Conservation (phyloP, 1,139 yeast species). For the Tardiomyces blankii region DNA sequence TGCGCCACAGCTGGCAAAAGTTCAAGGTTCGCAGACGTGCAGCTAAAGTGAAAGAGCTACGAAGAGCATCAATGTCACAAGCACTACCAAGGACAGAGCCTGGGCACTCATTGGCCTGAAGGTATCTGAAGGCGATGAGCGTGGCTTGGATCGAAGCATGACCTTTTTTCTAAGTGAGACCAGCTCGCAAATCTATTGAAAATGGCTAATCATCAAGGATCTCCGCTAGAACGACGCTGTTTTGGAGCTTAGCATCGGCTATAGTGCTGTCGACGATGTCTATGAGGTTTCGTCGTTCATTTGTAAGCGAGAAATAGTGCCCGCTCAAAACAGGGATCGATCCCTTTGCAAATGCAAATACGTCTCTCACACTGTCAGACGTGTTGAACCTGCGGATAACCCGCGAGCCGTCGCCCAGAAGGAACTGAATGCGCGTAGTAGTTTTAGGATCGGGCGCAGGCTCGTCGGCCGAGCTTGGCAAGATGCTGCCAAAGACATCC, state of each 20-base stretch:
- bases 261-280: constrained; percentile 48
- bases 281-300: constrained; percentile 54
- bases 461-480: constrained; percentile 44
- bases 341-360: constrained; percentile 50
- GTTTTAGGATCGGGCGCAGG: constrained; percentile 45
- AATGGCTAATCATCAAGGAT: constrained; percentile 17
- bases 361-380: constrained; percentile 45
- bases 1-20: constrained; percentile 2
- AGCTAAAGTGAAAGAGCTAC: constrained; percentile 2
- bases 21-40: constrained; percentile 1
- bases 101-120: too few relatives aligned
- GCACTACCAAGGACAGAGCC: too few relatives aligned
- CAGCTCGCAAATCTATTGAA: too few relatives aligned
- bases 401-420: constrained; percentile 80
- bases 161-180: too few relatives aligned
- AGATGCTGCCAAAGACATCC: constrained; percentile 34
- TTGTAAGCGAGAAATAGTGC: constrained; percentile 47
- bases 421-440: constrained; percentile 72
- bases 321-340: constrained; percentile 40
- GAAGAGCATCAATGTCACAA: background rate
- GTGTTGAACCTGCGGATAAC: constrained; percentile 60
- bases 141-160: too few relatives aligned
- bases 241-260: constrained; percentile 67
- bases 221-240: constrained; percentile 73
- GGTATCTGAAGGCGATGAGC: too few relatives aligned